Conservation (phyloP, 257 asterid genomes). For the Misopates orontium region DNA sequence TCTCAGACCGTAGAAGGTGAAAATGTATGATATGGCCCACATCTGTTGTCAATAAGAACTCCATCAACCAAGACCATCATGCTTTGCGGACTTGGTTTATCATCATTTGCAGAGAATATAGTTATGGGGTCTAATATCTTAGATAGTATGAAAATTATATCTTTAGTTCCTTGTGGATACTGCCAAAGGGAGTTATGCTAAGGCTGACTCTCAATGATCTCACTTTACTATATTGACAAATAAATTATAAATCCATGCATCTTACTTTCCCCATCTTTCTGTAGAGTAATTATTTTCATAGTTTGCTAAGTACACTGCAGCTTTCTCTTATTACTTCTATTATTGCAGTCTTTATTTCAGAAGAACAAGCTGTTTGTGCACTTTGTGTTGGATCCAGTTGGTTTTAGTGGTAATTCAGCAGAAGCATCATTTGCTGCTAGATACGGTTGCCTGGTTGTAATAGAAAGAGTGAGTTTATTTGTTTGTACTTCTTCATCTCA, state of each 20-base stretch:
- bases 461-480: conserved; percentile 64
- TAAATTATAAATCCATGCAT: background rate
- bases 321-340: conserved; percentile 1
- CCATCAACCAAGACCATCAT: background rate
- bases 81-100: background rate
- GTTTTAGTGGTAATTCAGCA: conserved; percentile 44
- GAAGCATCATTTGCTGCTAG: conserved; percentile 78
- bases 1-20: too few species aligned
- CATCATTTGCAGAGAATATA: background rate
- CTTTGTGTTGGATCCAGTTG: conserved; percentile 73
- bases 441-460: conserved; percentile 68
- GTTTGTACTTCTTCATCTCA: conserved; percentile 18
- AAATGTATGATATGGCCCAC: too few species aligned
- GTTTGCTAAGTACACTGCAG: background rate
- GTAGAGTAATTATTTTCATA: conserved; percentile 12
- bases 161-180: background rate
- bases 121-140: background rate
- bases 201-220: background rate
- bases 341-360: conserved; percentile 54
- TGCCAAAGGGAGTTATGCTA: background rate
- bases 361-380: conserved; percentile 71
- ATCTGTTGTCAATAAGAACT: conserved; percentile 5
- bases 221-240: conserved; percentile 4
- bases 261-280: conserved; percentile 3
- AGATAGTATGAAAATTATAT: background rate